These are phyloP conservation scores for Phaffia rhodozyma DNA, from an alignment of 1,284 basidiomycete species.

Conservation along the genomic window DNA sequence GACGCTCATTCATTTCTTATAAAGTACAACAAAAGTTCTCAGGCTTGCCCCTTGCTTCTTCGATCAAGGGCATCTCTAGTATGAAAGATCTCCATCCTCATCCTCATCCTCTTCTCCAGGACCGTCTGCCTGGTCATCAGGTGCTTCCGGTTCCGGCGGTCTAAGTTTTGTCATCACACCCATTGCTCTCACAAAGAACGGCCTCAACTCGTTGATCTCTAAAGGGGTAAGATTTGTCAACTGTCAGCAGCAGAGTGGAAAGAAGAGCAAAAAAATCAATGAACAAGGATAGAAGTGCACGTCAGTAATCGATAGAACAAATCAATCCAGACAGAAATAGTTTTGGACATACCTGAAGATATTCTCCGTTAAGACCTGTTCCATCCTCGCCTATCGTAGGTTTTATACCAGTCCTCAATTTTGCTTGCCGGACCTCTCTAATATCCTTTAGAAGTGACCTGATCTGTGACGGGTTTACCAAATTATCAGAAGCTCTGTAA, in stretches of 20 bases:
- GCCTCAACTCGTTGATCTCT: conserved; percentile 84
- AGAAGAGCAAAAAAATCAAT: neutral
- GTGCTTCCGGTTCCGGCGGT: neutral
- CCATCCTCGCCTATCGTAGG: conserved; percentile 55
- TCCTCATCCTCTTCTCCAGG: neutral
- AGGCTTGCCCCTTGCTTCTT: no score
- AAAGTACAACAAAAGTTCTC: no score
- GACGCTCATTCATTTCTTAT: no score
- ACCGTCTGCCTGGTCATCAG: neutral
- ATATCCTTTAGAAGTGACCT: conserved; percentile 81
- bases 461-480: conserved; percentile 67
- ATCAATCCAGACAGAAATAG: neutral
- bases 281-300: neutral
- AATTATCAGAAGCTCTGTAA: conserved; percentile 73
- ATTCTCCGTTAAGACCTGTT: conserved; percentile 35
- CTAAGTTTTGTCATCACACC: conserved; percentile 40
- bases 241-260: conserved; percentile 37
- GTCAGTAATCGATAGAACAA: neutral
- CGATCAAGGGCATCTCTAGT: no score
- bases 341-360: conserved; percentile 49
- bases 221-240: conserved; percentile 73
- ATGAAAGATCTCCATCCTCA: conserved; percentile 5
- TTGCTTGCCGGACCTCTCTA: conserved; percentile 85
- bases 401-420: conserved; percentile 70
- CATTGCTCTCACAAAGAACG: conserved; percentile 78